Percentiles rank a stretch among this genome's conserved stretches.
phyloP scores from a whole-genome alignment of 176 grass and related monocot genomes.

The Juncus effusus region DNA sequence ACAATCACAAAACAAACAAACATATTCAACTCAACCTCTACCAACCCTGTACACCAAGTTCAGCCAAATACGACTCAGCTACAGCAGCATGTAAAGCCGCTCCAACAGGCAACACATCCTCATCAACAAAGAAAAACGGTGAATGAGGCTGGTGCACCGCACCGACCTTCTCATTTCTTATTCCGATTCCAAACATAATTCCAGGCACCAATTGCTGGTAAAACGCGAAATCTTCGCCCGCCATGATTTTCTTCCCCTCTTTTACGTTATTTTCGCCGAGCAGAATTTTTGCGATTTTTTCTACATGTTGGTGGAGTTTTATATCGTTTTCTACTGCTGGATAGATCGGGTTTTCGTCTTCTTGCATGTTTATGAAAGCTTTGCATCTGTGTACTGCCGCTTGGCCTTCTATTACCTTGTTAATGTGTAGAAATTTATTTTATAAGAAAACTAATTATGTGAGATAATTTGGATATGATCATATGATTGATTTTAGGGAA shows the following conservation, averaged over 20 bases:
- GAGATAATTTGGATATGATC: background rate
- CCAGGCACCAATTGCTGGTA: conserved; percentile 74
- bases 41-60: background rate
- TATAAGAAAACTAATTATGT: background rate
- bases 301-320: conserved; percentile 54
- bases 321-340: conserved; percentile 77
- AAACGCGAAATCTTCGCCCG: conserved; percentile 88
- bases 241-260: conserved; percentile 73
- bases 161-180: conserved; percentile 54
- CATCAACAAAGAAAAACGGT: conserved; percentile 69
- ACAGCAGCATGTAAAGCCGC: conserved; percentile 55
- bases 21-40: no score
- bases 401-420: conserved; percentile 79
- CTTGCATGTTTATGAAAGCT: conserved; percentile 31
- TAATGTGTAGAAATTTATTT: background rate
- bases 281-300: conserved; percentile 40
- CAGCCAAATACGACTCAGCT: conserved; percentile 51
- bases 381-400: conserved; percentile 65
- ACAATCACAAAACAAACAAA: no score
- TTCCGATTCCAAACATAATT: conserved; percentile 58
- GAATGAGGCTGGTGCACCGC: conserved; percentile 54
- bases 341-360: conserved; percentile 47
- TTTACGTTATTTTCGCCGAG: conserved; percentile 65
- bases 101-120: conserved; percentile 65
- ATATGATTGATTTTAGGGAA: no score